phyloP scores from a whole-genome alignment of 257 asterid genomes.

The Cruciata laevipes region DNA sequence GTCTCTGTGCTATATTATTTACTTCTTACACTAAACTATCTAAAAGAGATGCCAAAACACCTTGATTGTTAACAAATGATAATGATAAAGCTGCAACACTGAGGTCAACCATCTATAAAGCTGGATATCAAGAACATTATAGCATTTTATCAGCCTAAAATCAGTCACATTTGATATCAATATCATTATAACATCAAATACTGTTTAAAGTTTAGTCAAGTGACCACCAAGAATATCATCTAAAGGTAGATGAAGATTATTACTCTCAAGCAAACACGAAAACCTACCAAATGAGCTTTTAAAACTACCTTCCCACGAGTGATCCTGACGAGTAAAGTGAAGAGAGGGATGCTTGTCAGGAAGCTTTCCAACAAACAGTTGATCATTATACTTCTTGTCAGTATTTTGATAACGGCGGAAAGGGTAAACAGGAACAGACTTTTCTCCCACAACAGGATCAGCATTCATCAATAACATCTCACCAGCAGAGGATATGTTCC shows the following conservation, averaged over 20 bases:
- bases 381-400: neutral
- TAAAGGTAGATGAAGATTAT: neutral
- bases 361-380: neutral
- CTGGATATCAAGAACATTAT: no score
- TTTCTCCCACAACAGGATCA: neutral
- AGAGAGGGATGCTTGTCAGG: neutral
- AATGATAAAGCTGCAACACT: no score
- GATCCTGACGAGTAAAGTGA: neutral
- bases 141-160: no score
- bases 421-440: neutral
- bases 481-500: neutral
- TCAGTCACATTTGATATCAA: no score
- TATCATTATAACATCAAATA: no score
- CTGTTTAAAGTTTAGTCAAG: neutral
- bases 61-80: no score
- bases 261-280: neutral
- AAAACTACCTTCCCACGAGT: neutral
- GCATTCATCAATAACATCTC: neutral
- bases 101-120: no score
- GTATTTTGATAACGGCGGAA: neutral
- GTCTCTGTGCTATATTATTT: no score
- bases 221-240: neutral
- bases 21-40: no score
- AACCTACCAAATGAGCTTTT: neutral
- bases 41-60: no score